These are phyloP conservation scores for Kodamaea kakaduensis DNA, from an alignment of 805 yeast species.

Conservation along the genomic window DNA sequence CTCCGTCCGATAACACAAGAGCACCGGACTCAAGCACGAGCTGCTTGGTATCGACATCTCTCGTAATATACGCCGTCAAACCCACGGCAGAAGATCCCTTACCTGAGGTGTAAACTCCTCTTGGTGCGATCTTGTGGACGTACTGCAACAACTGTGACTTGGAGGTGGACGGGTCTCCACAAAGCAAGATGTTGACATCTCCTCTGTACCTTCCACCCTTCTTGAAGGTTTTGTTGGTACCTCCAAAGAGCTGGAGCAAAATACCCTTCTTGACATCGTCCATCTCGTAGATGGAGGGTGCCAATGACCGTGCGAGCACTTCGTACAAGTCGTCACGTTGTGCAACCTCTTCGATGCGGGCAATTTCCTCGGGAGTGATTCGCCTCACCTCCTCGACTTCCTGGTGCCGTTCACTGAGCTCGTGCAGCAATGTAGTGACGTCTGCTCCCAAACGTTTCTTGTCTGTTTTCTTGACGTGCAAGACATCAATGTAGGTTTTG, in stretches of 20 bases:
- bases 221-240: slow-evolving; percentile 80
- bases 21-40: slow-evolving; percentile 95
- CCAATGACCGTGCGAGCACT: slow-evolving; percentile 80
- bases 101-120: slow-evolving; percentile 98
- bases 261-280: slow-evolving; percentile 97
- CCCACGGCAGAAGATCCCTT: slow-evolving; percentile 99
- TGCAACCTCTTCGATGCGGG: slow-evolving; percentile 56
- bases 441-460: slow-evolving; percentile 79
- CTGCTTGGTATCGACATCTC: slow-evolving; percentile 92
- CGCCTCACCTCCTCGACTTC: slow-evolving; percentile 76
- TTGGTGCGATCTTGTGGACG: slow-evolving; percentile 95
- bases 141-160: slow-evolving; percentile 92
- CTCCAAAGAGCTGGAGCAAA: slow-evolving; percentile 88
- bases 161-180: slow-evolving; percentile 98
- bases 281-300: slow-evolving; percentile 95
- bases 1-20: slow-evolving; percentile 92
- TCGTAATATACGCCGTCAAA: slow-evolving; percentile 91
- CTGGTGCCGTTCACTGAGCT: slow-evolving; percentile 46
- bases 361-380: slow-evolving; percentile 66
- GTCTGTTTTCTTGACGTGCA: slow-evolving; percentile 85
- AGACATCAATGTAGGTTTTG: slow-evolving; percentile 92
- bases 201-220: slow-evolving; percentile 97
- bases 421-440: slow-evolving; percentile 52
- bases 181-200: slow-evolving; percentile 82
- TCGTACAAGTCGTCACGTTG: slow-evolving; percentile 79